phyloP scores from a whole-genome alignment of 495 filamentous ascomycete genomes.

The Neurospora terricola region DNA sequence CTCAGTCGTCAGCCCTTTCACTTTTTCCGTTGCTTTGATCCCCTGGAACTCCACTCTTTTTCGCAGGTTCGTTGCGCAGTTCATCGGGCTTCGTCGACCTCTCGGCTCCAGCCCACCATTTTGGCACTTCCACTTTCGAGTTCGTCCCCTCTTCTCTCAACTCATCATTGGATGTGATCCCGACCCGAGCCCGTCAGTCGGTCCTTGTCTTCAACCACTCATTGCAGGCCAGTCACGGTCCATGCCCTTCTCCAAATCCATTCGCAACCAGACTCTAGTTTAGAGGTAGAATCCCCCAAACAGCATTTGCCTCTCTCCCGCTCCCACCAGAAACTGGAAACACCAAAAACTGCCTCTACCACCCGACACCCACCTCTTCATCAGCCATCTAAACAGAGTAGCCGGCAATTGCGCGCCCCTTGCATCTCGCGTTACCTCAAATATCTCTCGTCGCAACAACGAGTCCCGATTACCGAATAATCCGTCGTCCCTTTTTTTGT shows the following conservation, averaged over 20 bases:
- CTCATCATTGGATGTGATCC: neutral
- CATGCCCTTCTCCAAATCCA: neutral
- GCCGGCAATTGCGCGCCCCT: neutral
- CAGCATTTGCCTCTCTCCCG: neutral
- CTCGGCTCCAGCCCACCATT: slow-evolving; percentile 15
- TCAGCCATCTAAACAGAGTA: neutral
- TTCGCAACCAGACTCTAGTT: neutral
- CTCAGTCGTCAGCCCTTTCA: neutral
- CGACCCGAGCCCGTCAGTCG: neutral
- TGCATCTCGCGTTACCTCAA: neutral
- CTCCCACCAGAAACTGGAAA: neutral
- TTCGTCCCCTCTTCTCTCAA: neutral
- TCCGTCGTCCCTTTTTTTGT: neutral
- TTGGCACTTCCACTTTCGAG: slow-evolving; percentile 4
- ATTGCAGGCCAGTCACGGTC: neutral
- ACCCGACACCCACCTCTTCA: neutral
- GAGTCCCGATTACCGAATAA: neutral
- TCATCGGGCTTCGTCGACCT: neutral
- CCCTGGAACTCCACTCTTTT: neutral
- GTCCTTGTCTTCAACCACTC: neutral
- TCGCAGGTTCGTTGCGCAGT: neutral
- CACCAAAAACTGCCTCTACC: neutral
- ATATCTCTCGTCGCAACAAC: neutral
- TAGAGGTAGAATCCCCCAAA: neutral
- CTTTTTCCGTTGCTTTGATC: neutral